Evolutionary conservation across 768 basidiomycete species (phyloP).

Genomic region (Suillus paluster): DNA sequence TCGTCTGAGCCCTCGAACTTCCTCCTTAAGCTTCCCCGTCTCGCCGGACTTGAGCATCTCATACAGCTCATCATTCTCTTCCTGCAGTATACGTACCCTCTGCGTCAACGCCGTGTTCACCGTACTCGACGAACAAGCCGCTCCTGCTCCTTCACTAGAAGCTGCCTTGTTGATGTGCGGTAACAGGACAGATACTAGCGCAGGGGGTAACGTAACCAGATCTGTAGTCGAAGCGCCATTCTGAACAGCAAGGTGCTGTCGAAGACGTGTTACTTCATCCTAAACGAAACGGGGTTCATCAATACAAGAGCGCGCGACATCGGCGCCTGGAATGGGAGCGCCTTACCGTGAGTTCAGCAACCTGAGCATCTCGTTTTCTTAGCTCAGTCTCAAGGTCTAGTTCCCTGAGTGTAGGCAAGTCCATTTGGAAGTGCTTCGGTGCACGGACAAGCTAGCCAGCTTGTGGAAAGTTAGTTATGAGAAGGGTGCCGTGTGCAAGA

Average conservation of each 20-base stretch:
- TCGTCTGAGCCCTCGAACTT: slow-evolving; percentile 69
- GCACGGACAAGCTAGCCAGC: slow-evolving; percentile 18
- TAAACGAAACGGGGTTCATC: slow-evolving; percentile 33
- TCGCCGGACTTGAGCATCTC: slow-evolving; percentile 73
- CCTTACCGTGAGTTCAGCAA: slow-evolving; percentile 74
- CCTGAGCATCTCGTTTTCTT: slow-evolving; percentile 74
- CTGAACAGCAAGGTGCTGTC: slow-evolving; percentile 65
- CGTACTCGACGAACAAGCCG: slow-evolving; percentile 51
- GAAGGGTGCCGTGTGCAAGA: slow-evolving; percentile 29
- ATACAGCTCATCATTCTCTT: slow-evolving; percentile 89
- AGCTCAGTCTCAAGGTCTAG: slow-evolving; percentile 80
- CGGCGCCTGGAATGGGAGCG: slow-evolving; percentile 24
- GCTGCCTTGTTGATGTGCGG: slow-evolving; percentile 62
- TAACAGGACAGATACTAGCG: slow-evolving; percentile 68
- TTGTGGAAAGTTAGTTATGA: slow-evolving; percentile 3
- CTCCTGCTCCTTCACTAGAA: slow-evolving; percentile 29
- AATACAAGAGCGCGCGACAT: slow-evolving; percentile 22
- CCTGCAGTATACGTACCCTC: slow-evolving; percentile 71
- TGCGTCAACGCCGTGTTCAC: slow-evolving; percentile 78
- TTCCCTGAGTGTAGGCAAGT: slow-evolving; percentile 74
- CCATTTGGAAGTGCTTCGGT: slow-evolving; percentile 48
- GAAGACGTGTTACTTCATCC: slow-evolving; percentile 76
- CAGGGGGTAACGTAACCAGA: slow-evolving; percentile 69
- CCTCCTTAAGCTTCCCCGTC: slow-evolving; percentile 82
- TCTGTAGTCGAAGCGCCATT: slow-evolving; percentile 63